Percentiles rank a stretch among this genome's conserved stretches.
phyloP scores from a whole-genome alignment of 2,329 filamentous ascomycete species.

The Aspergillus hortae region DNA sequence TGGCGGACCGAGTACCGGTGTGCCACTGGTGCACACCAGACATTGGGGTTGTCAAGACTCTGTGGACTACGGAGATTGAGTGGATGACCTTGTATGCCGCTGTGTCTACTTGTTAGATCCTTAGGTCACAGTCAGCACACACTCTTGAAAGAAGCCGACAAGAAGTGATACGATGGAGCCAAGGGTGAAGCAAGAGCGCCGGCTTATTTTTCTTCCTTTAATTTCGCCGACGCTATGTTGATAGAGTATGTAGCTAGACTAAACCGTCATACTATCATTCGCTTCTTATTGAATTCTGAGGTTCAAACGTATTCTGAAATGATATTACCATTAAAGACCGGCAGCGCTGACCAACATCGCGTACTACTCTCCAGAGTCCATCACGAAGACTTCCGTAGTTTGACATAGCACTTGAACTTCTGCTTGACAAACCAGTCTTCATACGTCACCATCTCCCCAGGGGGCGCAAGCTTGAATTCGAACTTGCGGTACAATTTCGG shows the following conservation, averaged over 20 bases:
- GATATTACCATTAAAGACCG: no score
- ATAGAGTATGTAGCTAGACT: not conserved
- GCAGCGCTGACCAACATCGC: no score
- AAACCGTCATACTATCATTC: not conserved
- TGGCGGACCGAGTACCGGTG: not conserved
- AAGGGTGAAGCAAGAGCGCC: no score
- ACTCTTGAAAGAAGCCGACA: not conserved
- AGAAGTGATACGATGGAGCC: not conserved
- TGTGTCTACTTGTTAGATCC: not conserved
- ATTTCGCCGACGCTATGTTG: not conserved
- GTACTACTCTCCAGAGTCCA: no score
- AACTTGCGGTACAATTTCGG: no score
- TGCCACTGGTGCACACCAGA: not conserved
- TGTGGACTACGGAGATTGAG: not conserved
- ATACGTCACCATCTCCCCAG: not conserved
- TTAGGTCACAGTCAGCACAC: no score
- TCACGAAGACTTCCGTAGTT: not conserved
- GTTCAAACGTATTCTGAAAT: no score
- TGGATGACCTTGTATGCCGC: not conserved
- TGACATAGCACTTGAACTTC: not conserved
- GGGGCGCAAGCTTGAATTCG: no score
- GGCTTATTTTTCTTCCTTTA: no score
- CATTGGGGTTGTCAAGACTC: not conserved
- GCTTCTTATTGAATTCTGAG: not conserved
- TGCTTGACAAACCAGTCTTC: constrained; percentile 2